Evolutionary conservation across 331 rosid genomes (phyloP).

Genomic region (Malus hybrid): DNA sequence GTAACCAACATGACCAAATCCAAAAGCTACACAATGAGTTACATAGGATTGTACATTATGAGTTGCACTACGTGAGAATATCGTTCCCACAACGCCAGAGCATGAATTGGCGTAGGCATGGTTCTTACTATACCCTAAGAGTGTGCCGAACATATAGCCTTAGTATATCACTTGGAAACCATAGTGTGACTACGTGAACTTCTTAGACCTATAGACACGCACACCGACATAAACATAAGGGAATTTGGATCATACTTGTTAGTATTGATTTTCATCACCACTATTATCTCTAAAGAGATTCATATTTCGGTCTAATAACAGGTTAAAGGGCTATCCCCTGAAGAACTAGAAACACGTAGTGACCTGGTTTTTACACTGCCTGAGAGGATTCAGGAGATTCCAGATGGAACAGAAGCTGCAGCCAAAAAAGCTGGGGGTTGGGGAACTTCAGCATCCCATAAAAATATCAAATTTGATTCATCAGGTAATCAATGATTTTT

Average conservation of each 20-base stretch:
- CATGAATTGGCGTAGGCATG: not conserved
- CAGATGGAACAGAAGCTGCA: slow-evolving; percentile 50
- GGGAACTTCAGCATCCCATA: slow-evolving; percentile 31
- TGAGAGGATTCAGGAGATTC: slow-evolving; percentile 75
- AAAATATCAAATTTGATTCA: slow-evolving; percentile 51
- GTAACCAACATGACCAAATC: not conserved
- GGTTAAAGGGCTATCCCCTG: slow-evolving; percentile 72
- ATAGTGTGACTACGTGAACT: not conserved
- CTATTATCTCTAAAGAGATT: not conserved
- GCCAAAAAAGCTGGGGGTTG: slow-evolving; percentile 41
- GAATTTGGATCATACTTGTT: not conserved
- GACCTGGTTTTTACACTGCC: slow-evolving; percentile 56
- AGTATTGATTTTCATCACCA: not conserved
- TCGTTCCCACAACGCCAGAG: not conserved
- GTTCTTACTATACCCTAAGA: not conserved
- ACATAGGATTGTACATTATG: not conserved
- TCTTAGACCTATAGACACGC: not conserved
- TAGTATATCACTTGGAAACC: too few species aligned
- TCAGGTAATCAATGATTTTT: slow-evolving; percentile 36
- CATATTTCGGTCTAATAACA: slow-evolving; percentile 17
- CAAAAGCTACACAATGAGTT: not conserved
- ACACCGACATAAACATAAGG: not conserved
- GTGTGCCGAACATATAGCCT: too few species aligned
- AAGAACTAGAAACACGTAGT: slow-evolving; percentile 51
- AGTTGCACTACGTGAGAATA: not conserved